Percentiles rank a stretch among this genome's conserved stretches.
These are phyloP conservation scores for Coniferiporia weirii DNA, from an alignment of 1,284 basidiomycete genomes.

Conservation along the genomic window DNA sequence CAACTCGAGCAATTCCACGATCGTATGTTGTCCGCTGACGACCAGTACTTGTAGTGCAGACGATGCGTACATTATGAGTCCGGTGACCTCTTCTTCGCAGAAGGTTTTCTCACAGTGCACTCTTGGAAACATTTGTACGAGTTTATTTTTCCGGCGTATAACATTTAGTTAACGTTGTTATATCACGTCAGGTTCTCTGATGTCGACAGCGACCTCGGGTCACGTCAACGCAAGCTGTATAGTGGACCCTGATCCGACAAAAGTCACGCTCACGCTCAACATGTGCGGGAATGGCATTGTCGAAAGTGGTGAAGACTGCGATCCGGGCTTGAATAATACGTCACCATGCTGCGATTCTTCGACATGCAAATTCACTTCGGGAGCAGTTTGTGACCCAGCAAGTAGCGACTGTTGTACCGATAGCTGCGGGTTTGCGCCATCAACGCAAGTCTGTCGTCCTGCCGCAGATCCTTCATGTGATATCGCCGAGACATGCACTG, in stretches of 20 bases:
- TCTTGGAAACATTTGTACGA: constrained; percentile 79
- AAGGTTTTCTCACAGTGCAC: constrained; percentile 74
- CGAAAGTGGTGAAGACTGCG: constrained; percentile 79
- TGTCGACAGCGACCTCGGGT: constrained; percentile 38
- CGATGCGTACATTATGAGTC: constrained; percentile 76
- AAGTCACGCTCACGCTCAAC: constrained; percentile 51
- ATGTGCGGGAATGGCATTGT: constrained; percentile 83
- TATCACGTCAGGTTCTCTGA: constrained; percentile 47
- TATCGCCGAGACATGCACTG: constrained; percentile 74
- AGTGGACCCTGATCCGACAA: constrained; percentile 43
- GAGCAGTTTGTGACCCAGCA: constrained; percentile 76
- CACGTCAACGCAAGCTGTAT: constrained; percentile 58
- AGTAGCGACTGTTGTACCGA: constrained; percentile 76
- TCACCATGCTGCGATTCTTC: constrained; percentile 73
- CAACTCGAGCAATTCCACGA: constrained; percentile 34
- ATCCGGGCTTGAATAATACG: constrained; percentile 63
- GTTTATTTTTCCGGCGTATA: constrained; percentile 24
- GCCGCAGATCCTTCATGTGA: constrained; percentile 71
- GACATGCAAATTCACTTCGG: constrained; percentile 74
- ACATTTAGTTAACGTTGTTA: neutral
- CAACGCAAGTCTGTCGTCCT: constrained; percentile 67
- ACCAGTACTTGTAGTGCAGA: constrained; percentile 60
- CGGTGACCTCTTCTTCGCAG: constrained; percentile 63
- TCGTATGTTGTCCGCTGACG: constrained; percentile 70
- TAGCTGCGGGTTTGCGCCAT: constrained; percentile 64